Evolutionary conservation across 202 grass and related monocot genomes (phyloP), one percentile per base, ranked within the genome.

Genomic region (Saccharum hybrid): DNA sequence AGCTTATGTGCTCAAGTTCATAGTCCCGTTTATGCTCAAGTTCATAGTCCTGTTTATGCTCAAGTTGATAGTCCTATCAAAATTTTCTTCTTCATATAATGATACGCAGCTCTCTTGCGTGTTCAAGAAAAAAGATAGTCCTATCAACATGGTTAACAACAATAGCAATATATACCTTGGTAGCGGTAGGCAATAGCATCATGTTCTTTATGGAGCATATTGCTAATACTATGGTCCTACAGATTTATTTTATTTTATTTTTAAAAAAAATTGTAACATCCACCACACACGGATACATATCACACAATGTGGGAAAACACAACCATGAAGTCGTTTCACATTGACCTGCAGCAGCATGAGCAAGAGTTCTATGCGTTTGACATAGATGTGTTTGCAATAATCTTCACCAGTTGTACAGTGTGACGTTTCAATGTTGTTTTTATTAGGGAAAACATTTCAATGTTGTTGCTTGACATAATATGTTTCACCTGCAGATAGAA

Each of bases 401-500:
- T 41, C 19, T 45, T 36, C 65, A 57, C 7, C 28, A 62, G 19
- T 15, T 28, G 37, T 67, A 57, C 7, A 73, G 8, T 52, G 10
- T 45, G 9, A 40, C 22, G 1, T 63, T 63, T 63, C 23, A 63
- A 60, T 60, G 9, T 59, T 59, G 56, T 59, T 59, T 56, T 59
- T 59, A 59, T 59, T 22, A 59, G 6, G 7, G 52, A 57, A 57
- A 57, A 46, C 39, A 76, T 62, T 67, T 76, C 9, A 43, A 68
- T 69, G 3, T 38, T 63, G 31, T 73, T 36, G 4, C 36, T 42
- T 52, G 56, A 68, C 1, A 37, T 61, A 8, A n/a, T 63, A 52
- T 6, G 30, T 62, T 71, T 61, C 71, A 28, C 59, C 22, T 66
- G 21, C 85, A 98, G 96, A 81, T 98, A 33, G 96, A 98, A 81